phyloP scores from a whole-genome alignment of 139 green algal species.

The Ettlia oleoabundans region DNA sequence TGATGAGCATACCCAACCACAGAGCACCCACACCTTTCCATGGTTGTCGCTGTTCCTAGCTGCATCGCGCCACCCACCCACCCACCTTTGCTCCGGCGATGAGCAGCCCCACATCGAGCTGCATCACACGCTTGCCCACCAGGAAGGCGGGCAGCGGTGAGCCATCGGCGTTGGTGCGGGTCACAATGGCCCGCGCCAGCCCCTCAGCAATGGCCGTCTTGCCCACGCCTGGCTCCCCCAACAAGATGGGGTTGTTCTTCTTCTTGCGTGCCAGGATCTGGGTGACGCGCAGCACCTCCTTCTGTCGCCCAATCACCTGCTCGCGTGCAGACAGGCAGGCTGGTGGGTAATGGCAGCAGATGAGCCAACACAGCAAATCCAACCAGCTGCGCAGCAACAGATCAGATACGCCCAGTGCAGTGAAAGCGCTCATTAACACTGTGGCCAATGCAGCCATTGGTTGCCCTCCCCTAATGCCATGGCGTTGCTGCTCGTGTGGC shows the following conservation, averaged over 20 bases:
- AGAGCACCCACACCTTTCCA: no score
- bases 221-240: constrained; percentile 95
- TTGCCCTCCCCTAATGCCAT: no score
- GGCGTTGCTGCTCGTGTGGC: no score
- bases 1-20: background rate
- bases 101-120: constrained; percentile 92
- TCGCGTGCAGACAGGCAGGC: no score
- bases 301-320: constrained; percentile 91
- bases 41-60: background rate
- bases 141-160: constrained; percentile 86
- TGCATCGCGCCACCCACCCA: constrained; percentile 51
- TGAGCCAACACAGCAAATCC: no score
- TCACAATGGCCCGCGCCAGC: constrained; percentile 85
- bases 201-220: constrained; percentile 96
- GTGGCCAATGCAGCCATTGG: no score
- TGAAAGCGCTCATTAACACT: no score
- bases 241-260: constrained; percentile 98
- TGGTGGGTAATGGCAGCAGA: no score
- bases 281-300: constrained; percentile 87
- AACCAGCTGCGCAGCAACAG: no score
- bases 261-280: constrained; percentile 89
- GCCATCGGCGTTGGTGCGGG: constrained; percentile 55
- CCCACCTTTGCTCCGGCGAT: constrained; percentile 87
- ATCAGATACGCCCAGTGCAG: no score
- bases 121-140: constrained; percentile 86